Base-by-base conservation (phyloP, 257 asterid genomes). In the Phtheirospermum japonicum region DNA sequence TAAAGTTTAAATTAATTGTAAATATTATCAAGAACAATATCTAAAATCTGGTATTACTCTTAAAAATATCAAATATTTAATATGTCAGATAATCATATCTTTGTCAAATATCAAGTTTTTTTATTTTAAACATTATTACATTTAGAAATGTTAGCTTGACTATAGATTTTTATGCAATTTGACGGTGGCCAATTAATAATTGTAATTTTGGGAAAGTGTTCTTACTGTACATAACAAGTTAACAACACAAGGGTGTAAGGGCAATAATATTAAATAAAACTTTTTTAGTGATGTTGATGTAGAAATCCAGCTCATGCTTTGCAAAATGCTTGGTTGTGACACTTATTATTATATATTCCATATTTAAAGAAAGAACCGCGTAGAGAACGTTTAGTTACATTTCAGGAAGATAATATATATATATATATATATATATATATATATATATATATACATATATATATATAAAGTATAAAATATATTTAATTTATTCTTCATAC, bases 271-370 rank as follows among this genome's bases (percentile, higher is more conserved):
- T 3, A n/a, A 26, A 17, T 12, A 40, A 0, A 5, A 33, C 6
- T 33, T 36, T 57, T 40, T 39, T 3, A 26, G 42, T 19, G 57
- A 61, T 5, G 7, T 20, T 19, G 42, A 6, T 18, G 56, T 16
- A 9, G 14, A 57, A 66, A 56, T 61, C 61, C 73, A 73, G 77
- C 77, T 62, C 63, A 73, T 67, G 65, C 57, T 37, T 16, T 20
- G 54, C 45, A 40, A 66, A 48, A 50, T 66, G 68, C 59, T 56
- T 59, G 28, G 12, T 34, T 30, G 59, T 53, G 11, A 48, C 10
- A 65, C 40, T 56, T 54, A 43, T 23, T 63, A 37, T 49, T 58
- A 8, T 16, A 9, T 12, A 7, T 3, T 23, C 28, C 28, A n/a
- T n/a, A n/a, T n/a, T n/a, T n/a, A 23, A 36, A 4, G 34, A 8